Evolutionary conservation across 2,329 filamentous ascomycete genomes (phyloP), one percentile per base, ranked within the genome.

Genomic region (Penicillium freii): DNA sequence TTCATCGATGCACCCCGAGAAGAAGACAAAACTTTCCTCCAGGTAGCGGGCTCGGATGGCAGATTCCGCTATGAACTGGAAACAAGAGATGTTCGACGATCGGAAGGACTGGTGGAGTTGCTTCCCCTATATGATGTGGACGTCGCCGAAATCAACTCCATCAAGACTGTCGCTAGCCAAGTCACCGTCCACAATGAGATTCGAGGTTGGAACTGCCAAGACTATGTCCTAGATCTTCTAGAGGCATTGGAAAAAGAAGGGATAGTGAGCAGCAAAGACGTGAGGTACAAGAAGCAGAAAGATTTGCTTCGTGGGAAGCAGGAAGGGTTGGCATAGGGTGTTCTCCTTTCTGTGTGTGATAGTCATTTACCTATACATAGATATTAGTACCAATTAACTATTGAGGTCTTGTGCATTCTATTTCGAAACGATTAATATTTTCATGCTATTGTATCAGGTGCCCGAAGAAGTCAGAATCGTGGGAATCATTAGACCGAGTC

Each of bases 201-300:
- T 36, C 51, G 60, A 19, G 64, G 62, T n/a, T 69, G 51, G 53
- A 68, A 69, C 39, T 70, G 63, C 53, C 65, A 70, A 49, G 63
- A 69, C 46, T 70, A 67, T 47, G 61, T 69, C 1, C 62, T 70
- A 46, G 67, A 70, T 11, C 57, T 69, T 50, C 45, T 70, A 29
- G 57, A 63, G 9, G 34, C 23, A 4, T 55, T 67, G 34, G 63
- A 65, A 39, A 49, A 49, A 5, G 39, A 62, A 42, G 43, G 9
- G 2, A 48, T 67, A n/a, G 49, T 67, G 21, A 51, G 65, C 38
- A 21, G 29, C 1, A 23, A 25, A 5, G 49, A 60, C 21, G 5
- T 13, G 23, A 17, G 1, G 0, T 62, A 61, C 25, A 51, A 40
- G 46, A 53, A 25, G 51, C 40, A 61, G 39, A 58, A 56, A 19